Evolutionary conservation across 345 rosid species (phyloP), one percentile per base, ranked within the genome.

Genomic region (Eutrema japonicum): DNA sequence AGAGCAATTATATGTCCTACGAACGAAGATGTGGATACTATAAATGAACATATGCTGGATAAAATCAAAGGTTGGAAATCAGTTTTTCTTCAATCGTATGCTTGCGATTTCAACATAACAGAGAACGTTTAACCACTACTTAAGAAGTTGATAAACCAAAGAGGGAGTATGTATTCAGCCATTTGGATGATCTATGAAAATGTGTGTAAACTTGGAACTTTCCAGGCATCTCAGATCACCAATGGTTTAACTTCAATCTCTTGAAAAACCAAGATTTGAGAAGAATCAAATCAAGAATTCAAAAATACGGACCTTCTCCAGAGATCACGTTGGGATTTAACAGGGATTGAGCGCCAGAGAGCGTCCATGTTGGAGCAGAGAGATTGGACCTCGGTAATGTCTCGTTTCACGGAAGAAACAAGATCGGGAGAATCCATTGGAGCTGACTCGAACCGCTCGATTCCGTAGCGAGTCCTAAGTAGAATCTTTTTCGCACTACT

Each of bases 251-350:
- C 26, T 22, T 22, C 26, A 22, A 22, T 22, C 26, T 22, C 26
- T 22, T 22, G 26, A 22, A 22, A 22, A 22, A 22, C 26, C 26
- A 22, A 22, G 26, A 4, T 42, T 3, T 11, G 0, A 26, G 66
- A 33, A 32, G 6, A 16, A 33, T 18, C 68, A 5, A 36, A 14
- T 16, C n/a, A 26, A 11, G 14, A 11, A 60, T 33, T 26, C 1
- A n/a, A 10, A 35, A 49, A 10, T 26, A 22, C 2, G 18, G 16
- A 84, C 94, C 97, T 83, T 82, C 83, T 86, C 97, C 98, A 93
- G 75, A 93, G 96, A 85, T 93, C 97, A 51, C 98, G 97, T 14
- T 89, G 96, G 0, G 97, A 81, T 73, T 86, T 85, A 66, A 88
- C 78, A 56, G 86, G 63, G 22, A 93, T 71, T 29, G 92, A 87